Base-by-base conservation (phyloP, 1,284 basidiomycete genomes). In the Trametes versicolor region DNA sequence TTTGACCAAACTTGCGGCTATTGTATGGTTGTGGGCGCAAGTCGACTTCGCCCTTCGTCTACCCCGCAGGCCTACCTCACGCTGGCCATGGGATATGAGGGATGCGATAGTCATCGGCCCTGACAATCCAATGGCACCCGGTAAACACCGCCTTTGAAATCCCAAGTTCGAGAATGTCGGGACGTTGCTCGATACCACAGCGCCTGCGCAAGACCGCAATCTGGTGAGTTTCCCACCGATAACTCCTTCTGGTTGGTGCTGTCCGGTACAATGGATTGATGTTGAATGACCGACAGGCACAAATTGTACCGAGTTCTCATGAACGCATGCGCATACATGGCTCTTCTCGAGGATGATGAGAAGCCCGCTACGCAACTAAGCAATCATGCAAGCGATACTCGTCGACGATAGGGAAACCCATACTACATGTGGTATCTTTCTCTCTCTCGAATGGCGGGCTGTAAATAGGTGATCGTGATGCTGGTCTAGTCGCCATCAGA, bases 401-500 rank as follows among this genome's bases (percentile, higher is more conserved):
- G 8, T n/a, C 41, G 41, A 43, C 41, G 41, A 19, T 43, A 7
- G 41, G 8, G 19, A 13, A 17, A 43, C 41, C 17, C 41, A 43
- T 8, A 39, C 37, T 12, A 10, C 12, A 17, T 17, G 17, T 17
- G 41, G 15, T 43, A 13, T 43, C 8, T 43, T 7, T 19, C 4
- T 17, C 19, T 43, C 41, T 19, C 19, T 17, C 10, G 13, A 39
- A 10, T 39, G 3, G 10, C 10, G 37, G 5, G 37, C 15, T 51
- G 29, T 10, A 7, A n/a, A n/a, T 51, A 29, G 32, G 29, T 51
- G 50, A 36, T 51, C 9, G 19, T 51, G 50, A 51, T 51, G 50
- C 15, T 12, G 34, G 50, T 36, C 29, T 21, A 36, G n/a, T 51
- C 9, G 50, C 54, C 39, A 55, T 55, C 54, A 55, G 54, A 29